A percentile compares a stretch with the other conserved stretches of the same genome.
Evolutionary conservation across 805 yeast species (phyloP).

Genomic region (Saturnispora mendoncae): DNA sequence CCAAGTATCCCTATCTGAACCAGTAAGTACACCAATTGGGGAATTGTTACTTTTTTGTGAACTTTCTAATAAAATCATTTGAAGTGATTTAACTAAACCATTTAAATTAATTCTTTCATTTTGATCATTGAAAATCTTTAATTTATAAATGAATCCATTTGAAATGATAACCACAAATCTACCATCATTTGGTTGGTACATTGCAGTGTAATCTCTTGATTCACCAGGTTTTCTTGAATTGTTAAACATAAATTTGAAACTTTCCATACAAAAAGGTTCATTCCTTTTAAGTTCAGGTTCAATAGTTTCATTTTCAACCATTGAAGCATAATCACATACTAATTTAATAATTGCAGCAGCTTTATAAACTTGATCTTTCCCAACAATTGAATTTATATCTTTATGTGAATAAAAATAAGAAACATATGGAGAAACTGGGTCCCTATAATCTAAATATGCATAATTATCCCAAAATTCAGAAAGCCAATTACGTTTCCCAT

Average conservation of each 20-base stretch:
- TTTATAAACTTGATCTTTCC: slow-evolving; percentile 56
- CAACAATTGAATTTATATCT: slow-evolving; percentile 49
- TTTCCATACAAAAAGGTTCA: slow-evolving; percentile 86
- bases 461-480: slow-evolving; percentile 89
- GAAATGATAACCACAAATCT: slow-evolving; percentile 64
- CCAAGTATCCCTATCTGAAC: slow-evolving; percentile 83
- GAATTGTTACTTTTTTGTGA: slow-evolving; percentile 30
- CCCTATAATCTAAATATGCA: slow-evolving; percentile 84
- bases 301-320: slow-evolving; percentile 61
- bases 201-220: slow-evolving; percentile 53
- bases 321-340: slow-evolving; percentile 56
- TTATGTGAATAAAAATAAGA: slow-evolving; percentile 84
- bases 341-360: slow-evolving; percentile 68
- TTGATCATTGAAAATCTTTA: slow-evolving; percentile 49
- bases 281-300: slow-evolving; percentile 75
- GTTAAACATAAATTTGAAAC: slow-evolving; percentile 86
- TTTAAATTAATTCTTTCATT: slow-evolving; percentile 36
- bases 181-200: slow-evolving; percentile 37
- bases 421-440: slow-evolving; percentile 91
- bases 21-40: slow-evolving; percentile 72
- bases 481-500: slow-evolving; percentile 72
- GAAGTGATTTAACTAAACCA: slow-evolving; percentile 50
- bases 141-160: slow-evolving; percentile 74
- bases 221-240: slow-evolving; percentile 71
- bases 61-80: slow-evolving; percentile 38